Base-by-base conservation (phyloP, 2,329 filamentous ascomycete species). In the Dactylellina sp. region DNA sequence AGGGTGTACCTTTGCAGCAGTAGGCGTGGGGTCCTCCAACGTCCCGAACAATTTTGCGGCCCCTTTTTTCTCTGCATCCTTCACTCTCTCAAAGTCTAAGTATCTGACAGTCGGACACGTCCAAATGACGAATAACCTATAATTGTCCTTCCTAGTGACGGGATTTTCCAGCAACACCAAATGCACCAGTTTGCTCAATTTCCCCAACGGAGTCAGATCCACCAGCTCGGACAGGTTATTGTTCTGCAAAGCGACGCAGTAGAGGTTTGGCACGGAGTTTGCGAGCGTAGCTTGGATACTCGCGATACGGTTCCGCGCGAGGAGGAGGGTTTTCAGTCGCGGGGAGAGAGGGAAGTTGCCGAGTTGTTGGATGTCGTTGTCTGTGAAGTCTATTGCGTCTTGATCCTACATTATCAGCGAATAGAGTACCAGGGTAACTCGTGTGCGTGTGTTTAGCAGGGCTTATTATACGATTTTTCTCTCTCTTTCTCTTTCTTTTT, bases 321-420 rank as follows among this genome's bases (percentile, higher is more conserved):
- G 87, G 52, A 99, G 88, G 44, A 99, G 87, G 18, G 92, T 96
- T 78, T 88, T 91, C 79, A 98, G 85, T 78, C 95, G 91, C 49
- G 92, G 93, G 64, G 91, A 94, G 56, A 96, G 88, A 2, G 95
- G 95, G 81, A 99, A 97, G 84, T 97, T 97, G 77, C 89, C 90
- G 76, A 99, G 87, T 55, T 90, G 85, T 78, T 91, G 88, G 80
- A 99, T 94, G 82, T 97, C 93, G 82, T 99, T 99, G 85, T 99
- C 95, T 82, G 95, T 98, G 79, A 99, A 89, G 84, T 99, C 95
- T 85, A 99, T 96, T 77, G 92, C 89, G 84, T 98, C 95, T 86
- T 96, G 93, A 64, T 74, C 49, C 52, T 61, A 70, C 28, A 56
- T 60, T 42, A 47, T 76, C 66, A 75, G 77, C 74, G 68, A 56